Evolutionary conservation across 108 stramenopile genomes (phyloP), one percentile per base, ranked within the genome.

Genomic region (Cyclotella baltica): DNA sequence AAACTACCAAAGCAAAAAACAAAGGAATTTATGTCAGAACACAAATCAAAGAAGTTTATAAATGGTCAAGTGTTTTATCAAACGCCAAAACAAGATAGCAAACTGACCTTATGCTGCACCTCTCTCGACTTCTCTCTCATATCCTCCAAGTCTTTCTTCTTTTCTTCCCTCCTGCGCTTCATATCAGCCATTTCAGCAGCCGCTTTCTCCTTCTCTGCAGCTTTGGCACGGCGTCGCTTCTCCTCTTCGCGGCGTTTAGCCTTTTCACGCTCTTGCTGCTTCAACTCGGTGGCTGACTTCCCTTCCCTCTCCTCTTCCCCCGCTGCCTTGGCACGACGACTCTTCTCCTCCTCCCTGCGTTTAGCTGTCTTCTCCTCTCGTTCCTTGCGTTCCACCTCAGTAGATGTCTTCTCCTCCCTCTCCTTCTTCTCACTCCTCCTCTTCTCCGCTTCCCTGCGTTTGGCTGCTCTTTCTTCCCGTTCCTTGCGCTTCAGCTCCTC

Each of bases 91-190:
- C 25, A 51, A n/a, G n/a, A n/a, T n/a, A n/a, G 27, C 5, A 9
- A 28, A 50, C 76, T 58, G 13, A 70, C 73, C 62, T 71, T 70
- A 37, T 82, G 47, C 36, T 68, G 72, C 53, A 74, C 59, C 48
- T 81, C 61, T 50, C 55, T 81, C 11, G 62, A 52, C 38, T 56
- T 73, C 34, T 29, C 72, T 29, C 73, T 34, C 62, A 70, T 70
- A 13, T 38, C 43, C 27, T 68, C 58, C 67, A 81, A 47, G 31
- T 58, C 80, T 48, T 38, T 65, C 59, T 74, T 27, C 77, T 62
- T 70, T 11, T 66, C 62, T 25, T 47, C 69, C 18, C 22, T 28
- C 23, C 25, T 11, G 27, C 63, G 62, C 36, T 72, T 72, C 53
- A 56, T 37, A 25, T 56, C 63, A 22, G 61, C 57, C 19, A n/a